These are phyloP conservation scores for Saccharomycopsis fibuligera DNA, from an alignment of 805 yeast species.

Conservation along the genomic window DNA sequence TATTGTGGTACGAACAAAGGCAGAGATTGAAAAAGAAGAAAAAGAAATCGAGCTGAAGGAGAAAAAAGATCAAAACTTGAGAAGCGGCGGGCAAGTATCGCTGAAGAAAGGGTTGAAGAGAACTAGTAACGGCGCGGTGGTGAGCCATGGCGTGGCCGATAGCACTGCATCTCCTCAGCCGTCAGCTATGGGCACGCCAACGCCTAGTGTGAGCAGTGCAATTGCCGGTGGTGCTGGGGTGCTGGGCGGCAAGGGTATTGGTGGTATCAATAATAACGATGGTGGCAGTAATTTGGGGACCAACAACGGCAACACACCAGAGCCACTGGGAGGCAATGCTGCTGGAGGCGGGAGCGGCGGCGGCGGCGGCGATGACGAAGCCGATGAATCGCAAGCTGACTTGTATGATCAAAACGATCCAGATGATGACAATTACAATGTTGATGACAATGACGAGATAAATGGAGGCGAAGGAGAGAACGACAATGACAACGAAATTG, in stretches of 20 bases:
- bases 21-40: slow-evolving; percentile 66
- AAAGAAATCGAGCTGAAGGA: slow-evolving; percentile 31
- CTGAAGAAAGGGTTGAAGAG: slow-evolving; percentile 36
- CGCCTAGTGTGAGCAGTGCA: not conserved
- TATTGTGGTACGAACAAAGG: slow-evolving; percentile 64
- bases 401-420: not conserved
- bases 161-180: not conserved
- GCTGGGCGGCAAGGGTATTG: too few relatives aligned
- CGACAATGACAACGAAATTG: slow-evolving; percentile 36
- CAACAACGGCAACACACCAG: slow-evolving; percentile 3
- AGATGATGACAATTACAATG: slow-evolving; percentile 1
- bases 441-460: not conserved
- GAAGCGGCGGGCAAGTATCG: slow-evolving; percentile 9
- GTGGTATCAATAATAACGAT: too few relatives aligned
- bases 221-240: not conserved
- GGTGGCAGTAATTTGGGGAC: not conserved
- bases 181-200: slow-evolving; percentile 1
- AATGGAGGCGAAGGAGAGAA: not conserved
- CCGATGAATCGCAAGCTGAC: slow-evolving; percentile 1
- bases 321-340: slow-evolving; percentile 1
- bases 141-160: slow-evolving; percentile 12
- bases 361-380: slow-evolving; percentile 1
- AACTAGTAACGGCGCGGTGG: slow-evolving; percentile 27
- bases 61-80: slow-evolving; percentile 1
- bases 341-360: not conserved